phyloP scores from a whole-genome alignment of 495 filamentous ascomycete genomes.

The Lepidopterella palustris region DNA sequence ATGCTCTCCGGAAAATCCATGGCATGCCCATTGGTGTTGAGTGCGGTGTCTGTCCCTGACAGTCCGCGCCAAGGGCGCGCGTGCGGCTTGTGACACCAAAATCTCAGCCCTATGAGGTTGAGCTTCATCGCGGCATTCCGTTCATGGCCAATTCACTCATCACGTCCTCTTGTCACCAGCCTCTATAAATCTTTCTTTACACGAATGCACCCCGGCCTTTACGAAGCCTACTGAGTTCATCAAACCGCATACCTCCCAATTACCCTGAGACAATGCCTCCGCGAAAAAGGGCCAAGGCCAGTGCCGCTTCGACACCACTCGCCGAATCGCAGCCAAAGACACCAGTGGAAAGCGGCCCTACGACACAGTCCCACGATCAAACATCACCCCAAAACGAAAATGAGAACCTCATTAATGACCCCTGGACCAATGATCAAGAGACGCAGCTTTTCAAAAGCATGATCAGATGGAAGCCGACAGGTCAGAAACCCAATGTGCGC shows the following conservation, averaged over 20 bases:
- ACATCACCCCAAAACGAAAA: conserved; percentile 11
- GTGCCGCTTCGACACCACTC: conserved; percentile 29
- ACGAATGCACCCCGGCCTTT: not conserved
- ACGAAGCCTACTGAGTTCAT: not conserved
- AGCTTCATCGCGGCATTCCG: too few relatives aligned
- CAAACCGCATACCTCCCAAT: not conserved
- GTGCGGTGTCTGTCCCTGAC: not conserved
- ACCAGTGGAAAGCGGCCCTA: conserved; percentile 14
- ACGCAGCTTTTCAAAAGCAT: conserved; percentile 83
- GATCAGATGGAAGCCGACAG: conserved; percentile 90
- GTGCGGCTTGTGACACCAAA: conserved; percentile 22
- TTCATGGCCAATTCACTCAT: not conserved
- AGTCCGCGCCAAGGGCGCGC: not conserved
- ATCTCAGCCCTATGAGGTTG: conserved; percentile 9
- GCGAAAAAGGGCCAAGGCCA: conserved; percentile 27
- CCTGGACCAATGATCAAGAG: conserved; percentile 94
- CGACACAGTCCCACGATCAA: conserved; percentile 14
- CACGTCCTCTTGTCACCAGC: not conserved
- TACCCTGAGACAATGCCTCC: conserved; percentile 23
- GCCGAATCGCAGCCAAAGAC: conserved; percentile 28
- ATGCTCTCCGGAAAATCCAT: conserved; percentile 14
- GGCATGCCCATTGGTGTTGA: conserved; percentile 1
- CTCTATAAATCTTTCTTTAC: not conserved
- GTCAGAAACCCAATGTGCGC: conserved; percentile 38
- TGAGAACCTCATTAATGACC: conserved; percentile 50